A percentile compares a stretch with the other conserved stretches of the same genome.
These are phyloP conservation scores for Phylloporus sp. DNA, from an alignment of 768 basidiomycete genomes.

Conservation along the genomic window DNA sequence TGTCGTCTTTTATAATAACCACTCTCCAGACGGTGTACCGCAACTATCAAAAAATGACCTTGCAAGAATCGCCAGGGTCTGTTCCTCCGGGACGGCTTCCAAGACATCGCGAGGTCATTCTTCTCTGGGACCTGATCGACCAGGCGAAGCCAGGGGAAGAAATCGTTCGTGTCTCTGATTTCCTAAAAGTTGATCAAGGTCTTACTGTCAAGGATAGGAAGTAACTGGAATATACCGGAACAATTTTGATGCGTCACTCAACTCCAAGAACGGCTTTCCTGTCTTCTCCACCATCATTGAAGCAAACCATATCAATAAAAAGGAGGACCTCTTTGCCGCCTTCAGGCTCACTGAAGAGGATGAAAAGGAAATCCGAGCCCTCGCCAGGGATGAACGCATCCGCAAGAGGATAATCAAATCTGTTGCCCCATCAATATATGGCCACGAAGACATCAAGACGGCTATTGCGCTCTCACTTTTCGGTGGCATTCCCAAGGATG, in stretches of 20 bases:
- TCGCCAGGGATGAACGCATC: constrained; percentile 90
- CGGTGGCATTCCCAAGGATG: constrained; percentile 90
- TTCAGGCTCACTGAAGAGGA: constrained; percentile 97
- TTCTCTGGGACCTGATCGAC: constrained; percentile 98
- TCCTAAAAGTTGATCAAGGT: neutral
- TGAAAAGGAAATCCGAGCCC: constrained; percentile 82
- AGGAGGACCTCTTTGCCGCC: constrained; percentile 98
- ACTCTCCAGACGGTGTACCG: constrained; percentile 85
- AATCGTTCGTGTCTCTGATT: constrained; percentile 56
- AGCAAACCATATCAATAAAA: constrained; percentile 98
- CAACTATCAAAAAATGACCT: constrained; percentile 98
- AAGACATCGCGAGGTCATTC: constrained; percentile 92
- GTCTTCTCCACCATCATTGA: constrained; percentile 98
- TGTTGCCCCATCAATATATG: constrained; percentile 98
- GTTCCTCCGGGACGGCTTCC: constrained; percentile 97
- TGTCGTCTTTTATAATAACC: neutral
- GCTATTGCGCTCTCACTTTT: constrained; percentile 94
- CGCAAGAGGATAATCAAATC: constrained; percentile 97
- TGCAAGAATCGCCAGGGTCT: constrained; percentile 96
- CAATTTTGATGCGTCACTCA: constrained; percentile 97
- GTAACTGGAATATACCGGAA: constrained; percentile 97
- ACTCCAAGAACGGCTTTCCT: constrained; percentile 98
- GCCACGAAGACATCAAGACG: constrained; percentile 99
- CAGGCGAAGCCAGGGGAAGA: constrained; percentile 98
- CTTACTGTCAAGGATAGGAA: constrained; percentile 54